phyloP scores from a whole-genome alignment of 371 early-diverging fungal genomes.

The Parasitella parasitica region DNA sequence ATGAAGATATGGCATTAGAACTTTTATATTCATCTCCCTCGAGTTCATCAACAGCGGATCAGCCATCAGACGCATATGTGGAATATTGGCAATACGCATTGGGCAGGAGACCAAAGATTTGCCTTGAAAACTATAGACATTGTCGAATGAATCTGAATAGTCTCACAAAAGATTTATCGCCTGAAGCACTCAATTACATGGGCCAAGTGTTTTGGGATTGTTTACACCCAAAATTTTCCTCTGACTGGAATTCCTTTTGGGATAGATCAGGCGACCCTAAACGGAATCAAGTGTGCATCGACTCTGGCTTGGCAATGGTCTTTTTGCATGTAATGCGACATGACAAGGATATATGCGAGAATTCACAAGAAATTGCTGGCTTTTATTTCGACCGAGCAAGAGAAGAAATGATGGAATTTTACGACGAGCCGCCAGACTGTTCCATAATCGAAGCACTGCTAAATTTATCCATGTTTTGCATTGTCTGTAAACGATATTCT shows the following conservation, averaged over 20 bases:
- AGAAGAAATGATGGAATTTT: slow-evolving; percentile 31
- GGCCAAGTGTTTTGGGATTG: slow-evolving; percentile 39
- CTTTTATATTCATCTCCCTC: slow-evolving; percentile 5
- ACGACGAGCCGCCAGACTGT: slow-evolving; percentile 31
- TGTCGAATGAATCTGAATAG: slow-evolving; percentile 20
- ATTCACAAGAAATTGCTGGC: slow-evolving; percentile 28
- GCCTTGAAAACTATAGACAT: slow-evolving; percentile 25
- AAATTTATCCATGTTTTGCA: slow-evolving; percentile 33
- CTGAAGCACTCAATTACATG: slow-evolving; percentile 24
- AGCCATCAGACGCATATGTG: slow-evolving; percentile 9
- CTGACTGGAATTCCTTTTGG: slow-evolving; percentile 36
- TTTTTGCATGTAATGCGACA: slow-evolving; percentile 38
- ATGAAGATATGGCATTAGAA: slow-evolving; percentile 8
- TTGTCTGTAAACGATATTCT: slow-evolving; percentile 28
- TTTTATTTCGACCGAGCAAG: slow-evolving; percentile 37
- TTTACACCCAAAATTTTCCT: slow-evolving; percentile 33
- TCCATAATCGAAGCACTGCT: slow-evolving; percentile 30
- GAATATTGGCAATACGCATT: slow-evolving; percentile 27
- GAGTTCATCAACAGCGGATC: not conserved
- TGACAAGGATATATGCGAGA: slow-evolving; percentile 27
- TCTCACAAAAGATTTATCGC: slow-evolving; percentile 27
- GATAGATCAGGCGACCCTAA: slow-evolving; percentile 27
- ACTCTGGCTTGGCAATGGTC: slow-evolving; percentile 33
- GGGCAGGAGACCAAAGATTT: slow-evolving; percentile 15
- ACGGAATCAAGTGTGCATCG: slow-evolving; percentile 32